Conservation (phyloP, 306 rosid genomes). For the Neltuma alba region DNA sequence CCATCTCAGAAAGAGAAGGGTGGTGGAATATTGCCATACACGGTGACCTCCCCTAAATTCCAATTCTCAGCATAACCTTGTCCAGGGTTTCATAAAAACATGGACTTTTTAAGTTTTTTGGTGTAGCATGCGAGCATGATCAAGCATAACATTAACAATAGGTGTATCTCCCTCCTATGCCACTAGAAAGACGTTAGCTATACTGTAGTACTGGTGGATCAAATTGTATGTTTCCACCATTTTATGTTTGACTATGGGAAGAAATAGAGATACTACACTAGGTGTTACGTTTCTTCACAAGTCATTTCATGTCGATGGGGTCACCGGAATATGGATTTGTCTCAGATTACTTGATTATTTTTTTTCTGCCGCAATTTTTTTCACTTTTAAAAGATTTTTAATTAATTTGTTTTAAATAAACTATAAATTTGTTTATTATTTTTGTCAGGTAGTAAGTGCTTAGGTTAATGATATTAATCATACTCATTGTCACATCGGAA, state of each 20-base stretch:
- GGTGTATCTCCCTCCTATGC: no score
- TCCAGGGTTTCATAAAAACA: neutral
- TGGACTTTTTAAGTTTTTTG: neutral
- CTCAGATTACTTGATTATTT: no score
- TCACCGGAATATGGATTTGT: no score
- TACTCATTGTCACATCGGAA: neutral
- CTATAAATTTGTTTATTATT: neutral
- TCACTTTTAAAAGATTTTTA: neutral
- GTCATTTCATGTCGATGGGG: no score
- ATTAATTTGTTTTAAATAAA: neutral
- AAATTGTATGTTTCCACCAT: neutral
- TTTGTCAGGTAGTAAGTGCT: neutral
- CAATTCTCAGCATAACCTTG: neutral
- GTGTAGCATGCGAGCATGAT: neutral
- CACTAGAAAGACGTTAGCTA: neutral
- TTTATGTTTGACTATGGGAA: neutral
- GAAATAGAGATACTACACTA: neutral
- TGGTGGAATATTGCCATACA: neutral
- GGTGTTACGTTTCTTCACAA: neutral
- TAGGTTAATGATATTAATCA: neutral
- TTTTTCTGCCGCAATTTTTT: neutral
- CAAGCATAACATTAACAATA: neutral
- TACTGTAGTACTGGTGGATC: neutral
- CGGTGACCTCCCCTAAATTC: neutral
- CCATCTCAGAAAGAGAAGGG: neutral